Evolutionary conservation across 306 rosid genomes (phyloP).

Genomic region (Vigna trinervia): DNA sequence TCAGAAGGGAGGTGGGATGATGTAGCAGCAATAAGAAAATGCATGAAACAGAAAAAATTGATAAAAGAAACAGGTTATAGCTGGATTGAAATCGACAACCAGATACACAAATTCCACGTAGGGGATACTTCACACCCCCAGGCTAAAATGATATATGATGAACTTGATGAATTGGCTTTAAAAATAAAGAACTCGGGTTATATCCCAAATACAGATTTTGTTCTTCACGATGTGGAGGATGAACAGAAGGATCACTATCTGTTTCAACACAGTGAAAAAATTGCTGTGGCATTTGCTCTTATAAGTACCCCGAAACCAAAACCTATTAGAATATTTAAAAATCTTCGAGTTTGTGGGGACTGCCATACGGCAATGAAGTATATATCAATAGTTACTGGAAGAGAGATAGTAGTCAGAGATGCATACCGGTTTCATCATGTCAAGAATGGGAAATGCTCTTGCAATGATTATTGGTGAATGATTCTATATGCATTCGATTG

Average conservation of each 20-base stretch:
- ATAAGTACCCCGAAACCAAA: constrained; percentile 54
- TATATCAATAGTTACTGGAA: constrained; percentile 59
- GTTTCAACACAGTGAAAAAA: constrained; percentile 75
- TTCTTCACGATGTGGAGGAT: constrained; percentile 76
- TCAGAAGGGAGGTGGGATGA: constrained; percentile 62
- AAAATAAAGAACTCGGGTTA: constrained; percentile 64
- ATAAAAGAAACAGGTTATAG: constrained; percentile 70
- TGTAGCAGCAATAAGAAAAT: constrained; percentile 63
- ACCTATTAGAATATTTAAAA: constrained; percentile 68
- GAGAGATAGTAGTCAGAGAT: constrained; percentile 72
- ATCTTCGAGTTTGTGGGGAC: constrained; percentile 69
- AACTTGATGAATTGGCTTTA: constrained; percentile 52
- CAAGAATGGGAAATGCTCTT: constrained; percentile 68
- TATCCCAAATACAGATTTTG: constrained; percentile 65
- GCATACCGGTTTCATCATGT: constrained; percentile 72
- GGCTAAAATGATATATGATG: constrained; percentile 61
- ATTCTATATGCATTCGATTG: constrained; percentile 2
- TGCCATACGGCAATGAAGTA: constrained; percentile 69
- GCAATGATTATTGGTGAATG: constrained; percentile 68
- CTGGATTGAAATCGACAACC: constrained; percentile 69
- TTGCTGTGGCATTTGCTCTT: constrained; percentile 72
- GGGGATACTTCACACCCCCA: constrained; percentile 74
- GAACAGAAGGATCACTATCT: constrained; percentile 66
- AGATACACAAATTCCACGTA: constrained; percentile 64
- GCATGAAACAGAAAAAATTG: constrained; percentile 58